Evolutionary conservation across 2,329 filamentous ascomycete species (phyloP).

Genomic region (Diaporthe sp.): DNA sequence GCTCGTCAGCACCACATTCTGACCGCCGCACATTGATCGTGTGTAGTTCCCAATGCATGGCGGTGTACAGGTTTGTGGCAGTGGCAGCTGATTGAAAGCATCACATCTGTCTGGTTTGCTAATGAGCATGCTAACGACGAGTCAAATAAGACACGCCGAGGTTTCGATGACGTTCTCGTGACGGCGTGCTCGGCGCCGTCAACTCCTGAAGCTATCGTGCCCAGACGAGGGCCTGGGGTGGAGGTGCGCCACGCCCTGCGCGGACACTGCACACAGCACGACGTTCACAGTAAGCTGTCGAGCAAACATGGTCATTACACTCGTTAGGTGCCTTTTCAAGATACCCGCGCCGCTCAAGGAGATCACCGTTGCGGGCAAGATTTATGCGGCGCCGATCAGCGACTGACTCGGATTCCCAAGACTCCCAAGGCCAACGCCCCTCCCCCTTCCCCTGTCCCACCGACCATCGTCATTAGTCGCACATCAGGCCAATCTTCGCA

Average conservation of each 20-base stretch:
- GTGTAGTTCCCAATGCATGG: background rate
- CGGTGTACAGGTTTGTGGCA: background rate
- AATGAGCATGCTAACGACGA: background rate
- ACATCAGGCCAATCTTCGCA: conserved; percentile 3
- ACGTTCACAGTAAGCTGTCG: background rate
- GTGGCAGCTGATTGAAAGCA: background rate
- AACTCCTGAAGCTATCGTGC: background rate
- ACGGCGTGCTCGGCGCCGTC: background rate
- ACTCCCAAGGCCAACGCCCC: conserved; percentile 15
- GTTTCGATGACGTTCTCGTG: background rate
- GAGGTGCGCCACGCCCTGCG: background rate
- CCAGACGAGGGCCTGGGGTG: background rate
- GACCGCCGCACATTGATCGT: background rate
- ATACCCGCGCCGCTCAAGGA: background rate
- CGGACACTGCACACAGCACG: background rate
- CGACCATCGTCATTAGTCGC: conserved; percentile 21
- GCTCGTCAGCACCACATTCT: background rate
- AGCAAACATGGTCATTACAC: background rate
- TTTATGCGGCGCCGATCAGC: background rate
- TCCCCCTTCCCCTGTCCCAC: background rate
- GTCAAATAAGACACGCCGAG: background rate
- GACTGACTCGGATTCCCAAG: conserved; percentile 7
- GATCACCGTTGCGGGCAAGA: background rate
- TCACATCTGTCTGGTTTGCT: background rate
- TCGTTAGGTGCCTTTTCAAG: background rate